Evolutionary conservation across 164 flowering plant species (phyloP), one percentile per base, ranked within the genome.

Genomic region (Nymphaea colorata): DNA sequence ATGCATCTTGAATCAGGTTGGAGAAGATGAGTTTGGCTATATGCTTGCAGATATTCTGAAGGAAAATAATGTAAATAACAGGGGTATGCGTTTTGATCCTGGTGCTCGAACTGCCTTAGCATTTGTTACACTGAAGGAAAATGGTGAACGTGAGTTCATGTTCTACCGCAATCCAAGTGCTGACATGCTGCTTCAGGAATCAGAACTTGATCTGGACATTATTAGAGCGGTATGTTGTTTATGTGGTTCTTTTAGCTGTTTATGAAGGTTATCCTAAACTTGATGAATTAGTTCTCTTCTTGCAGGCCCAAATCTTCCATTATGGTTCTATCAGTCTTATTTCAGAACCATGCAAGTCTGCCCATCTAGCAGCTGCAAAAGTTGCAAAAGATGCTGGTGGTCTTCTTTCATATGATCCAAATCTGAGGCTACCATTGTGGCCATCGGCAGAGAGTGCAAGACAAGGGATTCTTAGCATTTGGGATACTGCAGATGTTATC

Each of bases 81-180:
- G 83, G 66, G 97, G 96, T n/a, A 78, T 91, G 92, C 85, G 93
- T 42, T 94, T 94, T 81, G 99, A 94, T 76, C 84, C 92, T 67
- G 96, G 96, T 76, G 99, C 99, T 42, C 82, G 99, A 65, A 94
- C 99, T 66, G 99, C 98, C 73, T 82, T 94, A 71, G 99, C 99
- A 65, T 94, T 94, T 78, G 99, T 94, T 44, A 94, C 97, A 11
- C 69, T 94, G 73, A 86, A 76, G 70, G 78, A 76, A 41, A 91
- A 85, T 78, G 99, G 99, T 66, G 98, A 94, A 68, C 95, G 99
- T 6, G 96, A 94, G 59, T 94, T 94, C 83, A 94, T 94, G 99
- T 94, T 94, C 75, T 94, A 87, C 62, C 88, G 99, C 41, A 94
- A 94, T 67, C 99, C 99, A n/a, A 94, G 98, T 83, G 99, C 99